A percentile compares a stretch with the other conserved stretches of the same genome.
Conservation (phyloP, 1,139 yeast species). For the Lodderomyces parapsilosis region DNA sequence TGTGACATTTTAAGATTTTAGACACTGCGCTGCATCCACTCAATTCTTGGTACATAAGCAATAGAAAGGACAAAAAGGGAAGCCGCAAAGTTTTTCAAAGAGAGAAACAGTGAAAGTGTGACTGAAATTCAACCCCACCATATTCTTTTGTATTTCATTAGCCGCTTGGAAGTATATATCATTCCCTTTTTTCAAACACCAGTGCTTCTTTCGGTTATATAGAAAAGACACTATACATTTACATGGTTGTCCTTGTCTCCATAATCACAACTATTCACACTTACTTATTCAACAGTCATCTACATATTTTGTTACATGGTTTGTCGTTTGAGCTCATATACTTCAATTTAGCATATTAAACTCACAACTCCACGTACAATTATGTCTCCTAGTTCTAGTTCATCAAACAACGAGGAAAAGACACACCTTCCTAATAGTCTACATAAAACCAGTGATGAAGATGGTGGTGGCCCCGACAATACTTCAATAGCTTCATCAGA, state of each 20-base stretch:
- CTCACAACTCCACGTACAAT: neutral
- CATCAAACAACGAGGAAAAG: neutral
- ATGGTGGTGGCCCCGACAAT: conserved; percentile 4
- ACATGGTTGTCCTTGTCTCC: neutral
- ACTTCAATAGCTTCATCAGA: conserved; percentile 10
- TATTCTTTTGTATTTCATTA: too few relatives aligned
- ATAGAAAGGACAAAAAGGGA: too few relatives aligned
- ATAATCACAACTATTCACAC: neutral
- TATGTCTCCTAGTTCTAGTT: neutral
- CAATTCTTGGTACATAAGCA: too few relatives aligned
- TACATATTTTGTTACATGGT: neutral
- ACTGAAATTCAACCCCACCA: too few relatives aligned
- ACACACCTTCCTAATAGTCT: neutral
- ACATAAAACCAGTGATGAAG: neutral
- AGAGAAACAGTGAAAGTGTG: too few relatives aligned
- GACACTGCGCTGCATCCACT: too few relatives aligned
- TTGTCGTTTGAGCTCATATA: neutral
- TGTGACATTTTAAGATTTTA: too few relatives aligned
- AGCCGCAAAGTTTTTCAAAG: too few relatives aligned
- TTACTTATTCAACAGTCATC: neutral
- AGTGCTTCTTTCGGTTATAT: too few relatives aligned
- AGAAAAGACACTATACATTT: neutral
- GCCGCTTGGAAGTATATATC: too few relatives aligned
- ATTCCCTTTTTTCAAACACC: too few relatives aligned
- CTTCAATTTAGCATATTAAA: neutral